Evolutionary conservation across 306 rosid genomes (phyloP), one percentile per base, ranked within the genome.

Genomic region (Datisca glomerata): DNA sequence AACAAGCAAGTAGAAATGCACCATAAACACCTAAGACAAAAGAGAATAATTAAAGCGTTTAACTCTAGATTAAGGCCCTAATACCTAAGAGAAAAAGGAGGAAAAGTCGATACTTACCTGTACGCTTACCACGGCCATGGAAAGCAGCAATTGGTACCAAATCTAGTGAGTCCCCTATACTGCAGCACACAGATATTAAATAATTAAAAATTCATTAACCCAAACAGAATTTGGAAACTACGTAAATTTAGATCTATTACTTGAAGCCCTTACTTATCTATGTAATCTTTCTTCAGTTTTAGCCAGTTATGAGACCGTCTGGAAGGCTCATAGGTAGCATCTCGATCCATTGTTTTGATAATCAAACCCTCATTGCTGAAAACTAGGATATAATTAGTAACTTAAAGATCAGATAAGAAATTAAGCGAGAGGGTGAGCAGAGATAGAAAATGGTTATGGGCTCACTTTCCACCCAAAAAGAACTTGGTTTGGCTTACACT

Each of bases 111-210:
- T 8, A 8, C 33, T 68, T 51, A 89, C 95, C 98, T 80, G 93
- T 73, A 45, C 95, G 95, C 55, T 80, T 89, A 40, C 97, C 95
- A 32, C 86, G 95, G 18, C 98, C 98, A 6, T 80, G 84, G 49
- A 89, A 89, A 53, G 95, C 98, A 56, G 78, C 98, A 60, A 89
- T 80, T 41, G 98, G 95, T 17, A 80, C 98, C 95, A 84, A 73
- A 76, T 89, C 95, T 47, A 89, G 62, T 0, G 98, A 89, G 69
- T 89, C 93, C 54, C 98, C 98, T 31, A 89, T 68, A 59, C 98
- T 84, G 81, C 68, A 68, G 34, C 44, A 33, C 23, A 58, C 53
- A 60, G 31, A 37, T 57, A 54, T 60, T 13, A 31, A 64, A 29
- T 35, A 39, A 39, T 55, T 22, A 21, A 25, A 66, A 51, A 60